Percentiles rank a stretch among this genome's conserved stretches.
phyloP scores from a whole-genome alignment of 75 land plant genomes.

The Isoetes taiwanensis region DNA sequence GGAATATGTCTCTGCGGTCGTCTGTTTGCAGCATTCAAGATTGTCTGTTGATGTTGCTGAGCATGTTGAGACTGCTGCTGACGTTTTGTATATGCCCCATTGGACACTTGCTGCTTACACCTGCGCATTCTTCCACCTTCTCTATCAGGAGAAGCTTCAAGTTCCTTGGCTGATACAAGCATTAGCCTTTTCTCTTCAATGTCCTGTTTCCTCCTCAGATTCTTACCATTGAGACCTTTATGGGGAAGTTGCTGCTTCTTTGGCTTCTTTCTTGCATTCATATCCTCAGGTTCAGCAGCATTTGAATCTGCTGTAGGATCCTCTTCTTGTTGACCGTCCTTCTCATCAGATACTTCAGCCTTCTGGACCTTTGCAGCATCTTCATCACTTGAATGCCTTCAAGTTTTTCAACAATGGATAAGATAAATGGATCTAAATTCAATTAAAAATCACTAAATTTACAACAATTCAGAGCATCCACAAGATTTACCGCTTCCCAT shows the following conservation, averaged over 20 bases:
- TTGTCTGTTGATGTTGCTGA: neutral
- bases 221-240: conserved; percentile 7
- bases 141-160: neutral
- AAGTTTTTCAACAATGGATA: neutral
- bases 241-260: conserved; percentile 11
- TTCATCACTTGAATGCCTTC: conserved; percentile 16
- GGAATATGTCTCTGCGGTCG: conserved; percentile 18
- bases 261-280: neutral
- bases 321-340: conserved; percentile 10
- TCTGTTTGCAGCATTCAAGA: conserved; percentile 1
- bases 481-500: neutral
- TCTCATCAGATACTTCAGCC: conserved; percentile 8
- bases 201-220: conserved; percentile 10
- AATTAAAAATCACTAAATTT: neutral
- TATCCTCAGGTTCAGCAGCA: neutral
- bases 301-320: conserved; percentile 7
- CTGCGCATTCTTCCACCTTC: conserved; percentile 13
- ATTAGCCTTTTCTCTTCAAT: neutral
- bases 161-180: neutral
- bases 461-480: neutral
- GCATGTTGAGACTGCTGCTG: neutral
- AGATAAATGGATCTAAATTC: neutral
- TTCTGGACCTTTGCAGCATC: conserved; percentile 11
- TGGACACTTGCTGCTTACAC: conserved; percentile 7
- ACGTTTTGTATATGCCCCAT: neutral